Evolutionary conservation across 352 stramenopile genomes (phyloP).

Genomic region (Pythium rhizo-oryzae): DNA sequence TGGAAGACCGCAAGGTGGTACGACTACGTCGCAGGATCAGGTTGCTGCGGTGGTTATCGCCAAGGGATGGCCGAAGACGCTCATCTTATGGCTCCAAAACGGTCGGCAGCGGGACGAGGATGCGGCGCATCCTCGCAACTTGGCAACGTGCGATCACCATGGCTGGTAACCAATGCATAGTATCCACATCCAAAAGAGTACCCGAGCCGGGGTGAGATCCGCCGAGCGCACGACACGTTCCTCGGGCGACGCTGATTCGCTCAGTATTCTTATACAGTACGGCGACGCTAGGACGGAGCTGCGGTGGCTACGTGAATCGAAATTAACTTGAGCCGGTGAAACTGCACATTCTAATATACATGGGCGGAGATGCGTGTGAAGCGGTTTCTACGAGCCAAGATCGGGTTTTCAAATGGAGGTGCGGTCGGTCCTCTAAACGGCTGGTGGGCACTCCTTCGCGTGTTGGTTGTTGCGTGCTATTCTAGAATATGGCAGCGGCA

Average conservation of each 20-base stretch:
- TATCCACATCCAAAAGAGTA: not conserved
- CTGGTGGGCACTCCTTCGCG: too few species aligned
- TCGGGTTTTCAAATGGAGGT: too few species aligned
- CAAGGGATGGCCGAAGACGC: not conserved
- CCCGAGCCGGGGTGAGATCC: not conserved
- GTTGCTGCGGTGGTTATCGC: too few species aligned
- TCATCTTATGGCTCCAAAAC: not conserved
- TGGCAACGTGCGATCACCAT: not conserved
- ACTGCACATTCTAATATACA: too few species aligned
- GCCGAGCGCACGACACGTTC: slow-evolving; percentile 7
- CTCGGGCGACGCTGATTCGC: slow-evolving; percentile 17
- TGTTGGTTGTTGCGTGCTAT: too few species aligned
- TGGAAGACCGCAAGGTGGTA: not conserved
- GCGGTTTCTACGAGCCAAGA: too few species aligned
- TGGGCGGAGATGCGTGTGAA: too few species aligned
- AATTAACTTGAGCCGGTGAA: not conserved
- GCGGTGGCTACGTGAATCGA: not conserved
- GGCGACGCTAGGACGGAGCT: not conserved
- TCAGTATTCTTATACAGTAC: slow-evolving; percentile 5
- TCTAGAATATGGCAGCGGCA: too few species aligned
- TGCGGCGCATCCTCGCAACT: too few species aligned
- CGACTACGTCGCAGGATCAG: not conserved
- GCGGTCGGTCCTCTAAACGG: too few species aligned
- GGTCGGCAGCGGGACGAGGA: not conserved
- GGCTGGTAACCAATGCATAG: too few species aligned